Conservation (phyloP, 164 flowering plant species). For the Magnolia officinalis region DNA sequence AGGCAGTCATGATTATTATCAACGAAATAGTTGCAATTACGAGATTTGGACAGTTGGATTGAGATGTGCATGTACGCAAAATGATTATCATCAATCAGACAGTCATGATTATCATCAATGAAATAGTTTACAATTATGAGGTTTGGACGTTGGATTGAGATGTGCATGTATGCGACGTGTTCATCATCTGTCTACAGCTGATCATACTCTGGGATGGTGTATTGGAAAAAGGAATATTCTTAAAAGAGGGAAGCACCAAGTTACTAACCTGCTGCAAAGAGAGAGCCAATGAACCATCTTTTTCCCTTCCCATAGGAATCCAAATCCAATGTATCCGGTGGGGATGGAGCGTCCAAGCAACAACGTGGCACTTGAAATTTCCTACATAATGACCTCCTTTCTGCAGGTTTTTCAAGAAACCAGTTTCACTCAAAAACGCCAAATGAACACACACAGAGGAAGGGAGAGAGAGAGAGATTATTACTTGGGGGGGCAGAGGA, state of each 20-base stretch:
- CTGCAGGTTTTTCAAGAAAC: background rate
- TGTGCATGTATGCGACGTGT: background rate
- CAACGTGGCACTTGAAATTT: background rate
- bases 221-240: too few relatives aligned
- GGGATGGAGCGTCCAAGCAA: background rate
- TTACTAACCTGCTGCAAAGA: background rate
- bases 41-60: background rate
- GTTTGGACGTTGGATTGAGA: background rate
- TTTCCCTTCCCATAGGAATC: background rate
- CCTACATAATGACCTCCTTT: background rate
- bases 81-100: background rate
- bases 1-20: background rate
- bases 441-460: background rate
- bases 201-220: too few relatives aligned
- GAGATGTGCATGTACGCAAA: background rate
- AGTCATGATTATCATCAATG: background rate
- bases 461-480: background rate
- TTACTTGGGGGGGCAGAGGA: background rate
- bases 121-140: background rate
- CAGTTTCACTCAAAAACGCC: background rate
- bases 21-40: background rate
- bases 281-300: conserved; percentile 3
- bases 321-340: background rate
- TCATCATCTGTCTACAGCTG: background rate
- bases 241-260: background rate